Evolutionary conservation across 2,329 filamentous ascomycete genomes (phyloP), one percentile per base, ranked within the genome.

Genomic region (Rhynchosporium graminicola): DNA sequence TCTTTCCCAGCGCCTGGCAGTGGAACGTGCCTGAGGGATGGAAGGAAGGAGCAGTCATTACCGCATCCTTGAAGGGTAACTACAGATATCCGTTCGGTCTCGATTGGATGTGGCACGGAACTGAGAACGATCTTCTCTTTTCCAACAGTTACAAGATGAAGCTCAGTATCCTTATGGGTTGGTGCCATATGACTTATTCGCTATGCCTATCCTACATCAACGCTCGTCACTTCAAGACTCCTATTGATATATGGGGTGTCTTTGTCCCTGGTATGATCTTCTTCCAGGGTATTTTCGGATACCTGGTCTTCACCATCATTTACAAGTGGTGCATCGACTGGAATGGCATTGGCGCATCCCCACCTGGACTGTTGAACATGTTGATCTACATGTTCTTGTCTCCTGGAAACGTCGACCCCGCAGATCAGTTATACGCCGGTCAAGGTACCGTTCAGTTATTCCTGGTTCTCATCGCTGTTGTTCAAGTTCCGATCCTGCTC

Each of bases 61-160:
- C 79, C 20, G 92, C 88, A 46, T 78, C 82, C 47, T 83, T 96
- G 62, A 89, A 87, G 71, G 76, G 77, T 45, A 79, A 86, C 63
- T 93, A 97, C 78, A 89, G 92, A 57, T 99, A 97, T 76, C 94
- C 96, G 15, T 97, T 99, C 74, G 95, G 95, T 69, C 79, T 99
- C 64, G 95, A 99, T 75, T 97, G 89, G 87, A 90, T 89, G 73
- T 99, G 95, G 95, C 96, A 99, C 76, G 92, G 90, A 64, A 90
- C 92, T 12, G 94, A 98, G 72, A 99, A 99, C 73, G 90, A 96
- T 65, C 83, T 99, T 26, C 84, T 99, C 56, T 99, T 99, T 80
- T 90, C 87, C 76, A 99, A 99, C 88, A 96, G 91, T 78, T 96
- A 95, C 84, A 99, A 99, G 87, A 99, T 99, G 95, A 99, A 99